A percentile compares a stretch with the other conserved stretches of the same genome.
phyloP scores from a whole-genome alignment of 768 basidiomycete species.

The Nidularia sp. region DNA sequence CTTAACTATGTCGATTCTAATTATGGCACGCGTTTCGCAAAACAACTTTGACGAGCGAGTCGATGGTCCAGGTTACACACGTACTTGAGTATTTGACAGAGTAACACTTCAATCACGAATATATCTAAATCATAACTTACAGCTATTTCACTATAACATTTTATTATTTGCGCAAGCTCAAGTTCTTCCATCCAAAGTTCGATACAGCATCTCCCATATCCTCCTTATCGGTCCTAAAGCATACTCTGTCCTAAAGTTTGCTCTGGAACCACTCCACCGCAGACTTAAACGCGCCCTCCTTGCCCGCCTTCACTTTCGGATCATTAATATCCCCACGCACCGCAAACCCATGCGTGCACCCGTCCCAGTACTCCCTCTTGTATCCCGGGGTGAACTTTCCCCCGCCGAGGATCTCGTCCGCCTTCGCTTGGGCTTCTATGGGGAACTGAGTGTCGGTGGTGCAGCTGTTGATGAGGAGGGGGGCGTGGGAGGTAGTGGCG shows the following conservation, averaged over 20 bases:
- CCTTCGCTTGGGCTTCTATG: constrained; percentile 30
- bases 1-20: too few species aligned
- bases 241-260: constrained; percentile 13
- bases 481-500: constrained; percentile 35
- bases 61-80: too few species aligned
- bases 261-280: constrained; percentile 51
- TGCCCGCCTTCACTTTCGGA: constrained; percentile 53
- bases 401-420: constrained; percentile 46
- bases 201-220: too few species aligned
- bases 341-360: constrained; percentile 52
- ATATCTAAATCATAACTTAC: too few species aligned
- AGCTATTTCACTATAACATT: too few species aligned
- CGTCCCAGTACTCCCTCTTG: constrained; percentile 41
- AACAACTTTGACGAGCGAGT: too few species aligned
- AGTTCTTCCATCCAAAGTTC: too few species aligned
- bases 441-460: constrained; percentile 49
- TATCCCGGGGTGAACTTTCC: constrained; percentile 39
- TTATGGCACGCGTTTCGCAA: too few species aligned
- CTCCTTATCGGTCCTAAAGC: background rate
- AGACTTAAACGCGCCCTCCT: constrained; percentile 60
- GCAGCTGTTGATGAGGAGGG: constrained; percentile 69
- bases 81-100: too few species aligned
- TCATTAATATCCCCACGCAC: constrained; percentile 43
- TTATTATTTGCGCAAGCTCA: too few species aligned
- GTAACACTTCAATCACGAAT: too few species aligned